These are phyloP conservation scores for Candida ipomoeae DNA, from an alignment of 805 yeast species.

Conservation along the genomic window DNA sequence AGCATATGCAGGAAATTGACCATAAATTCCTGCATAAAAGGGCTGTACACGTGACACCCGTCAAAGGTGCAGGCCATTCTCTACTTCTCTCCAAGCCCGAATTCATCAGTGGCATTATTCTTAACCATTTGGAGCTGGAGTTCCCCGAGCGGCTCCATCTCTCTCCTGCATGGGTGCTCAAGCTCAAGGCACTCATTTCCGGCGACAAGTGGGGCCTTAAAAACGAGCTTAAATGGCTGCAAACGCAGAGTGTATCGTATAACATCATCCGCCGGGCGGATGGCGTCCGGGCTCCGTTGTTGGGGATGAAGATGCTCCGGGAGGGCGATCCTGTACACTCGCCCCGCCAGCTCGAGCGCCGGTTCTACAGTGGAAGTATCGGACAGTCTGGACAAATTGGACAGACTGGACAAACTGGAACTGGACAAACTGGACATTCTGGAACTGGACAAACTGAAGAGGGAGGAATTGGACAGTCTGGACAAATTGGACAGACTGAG, in stretches of 20 bases:
- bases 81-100: constrained; percentile 62
- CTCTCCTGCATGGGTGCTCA: constrained; percentile 68
- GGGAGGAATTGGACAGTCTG: too few species aligned
- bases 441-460: too few species aligned
- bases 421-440: too few species aligned
- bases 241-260: constrained; percentile 47
- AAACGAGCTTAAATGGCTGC: constrained; percentile 69
- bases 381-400: too few species aligned
- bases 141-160: constrained; percentile 49
- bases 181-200: constrained; percentile 55
- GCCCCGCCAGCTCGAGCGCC: constrained; percentile 49
- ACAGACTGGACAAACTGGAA: too few species aligned
- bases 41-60: constrained; percentile 31
- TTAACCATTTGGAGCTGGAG: constrained; percentile 50
- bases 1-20: constrained; percentile 26
- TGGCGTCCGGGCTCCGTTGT: constrained; percentile 38
- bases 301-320: constrained; percentile 73
- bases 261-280: constrained; percentile 31
- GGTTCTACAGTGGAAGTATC: constrained; percentile 24
- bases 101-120: constrained; percentile 54
- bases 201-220: constrained; percentile 79
- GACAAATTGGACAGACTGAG: too few species aligned
- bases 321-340: constrained; percentile 60
- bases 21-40: constrained; percentile 19
- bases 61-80: constrained; percentile 61